Evolutionary conservation across 768 basidiomycete species (phyloP).

Genomic region (Peribolospora kevripleyi): DNA sequence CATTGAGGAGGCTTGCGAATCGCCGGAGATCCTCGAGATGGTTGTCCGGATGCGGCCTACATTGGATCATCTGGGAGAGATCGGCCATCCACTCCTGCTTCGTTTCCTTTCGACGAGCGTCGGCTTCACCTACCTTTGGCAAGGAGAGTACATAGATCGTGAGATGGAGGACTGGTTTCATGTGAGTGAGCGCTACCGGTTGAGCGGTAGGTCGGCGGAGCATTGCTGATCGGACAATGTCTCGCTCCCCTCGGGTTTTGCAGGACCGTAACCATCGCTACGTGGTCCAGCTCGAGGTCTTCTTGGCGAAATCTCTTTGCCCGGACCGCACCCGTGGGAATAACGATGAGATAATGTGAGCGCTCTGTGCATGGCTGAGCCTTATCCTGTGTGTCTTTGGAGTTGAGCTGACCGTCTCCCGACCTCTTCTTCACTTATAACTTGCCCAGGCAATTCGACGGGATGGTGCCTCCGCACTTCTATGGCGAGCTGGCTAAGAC

Average conservation of each 20-base stretch:
- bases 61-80: conserved; percentile 80
- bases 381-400: neutral
- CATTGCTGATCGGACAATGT: neutral
- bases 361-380: conserved; percentile 7
- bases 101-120: conserved; percentile 84
- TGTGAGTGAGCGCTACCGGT: conserved; percentile 26
- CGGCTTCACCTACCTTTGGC: conserved; percentile 77
- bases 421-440: neutral
- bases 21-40: conserved; percentile 53
- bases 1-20: conserved; percentile 71
- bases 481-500: conserved; percentile 97
- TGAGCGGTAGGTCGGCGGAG: neutral
- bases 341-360: conserved; percentile 39
- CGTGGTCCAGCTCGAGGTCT: conserved; percentile 80
- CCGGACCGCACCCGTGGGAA: conserved; percentile 29
- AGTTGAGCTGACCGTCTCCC: conserved; percentile 10
- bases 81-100: conserved; percentile 64
- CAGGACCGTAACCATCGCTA: conserved; percentile 86
- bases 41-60: conserved; percentile 89
- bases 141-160: conserved; percentile 72
- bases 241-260: neutral
- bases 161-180: conserved; percentile 95
- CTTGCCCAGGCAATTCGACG: conserved; percentile 39
- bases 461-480: conserved; percentile 78
- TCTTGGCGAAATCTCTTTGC: conserved; percentile 54